Evolutionary conservation across 2,329 filamentous ascomycete genomes (phyloP).

Genomic region (Aspergillus persii): DNA sequence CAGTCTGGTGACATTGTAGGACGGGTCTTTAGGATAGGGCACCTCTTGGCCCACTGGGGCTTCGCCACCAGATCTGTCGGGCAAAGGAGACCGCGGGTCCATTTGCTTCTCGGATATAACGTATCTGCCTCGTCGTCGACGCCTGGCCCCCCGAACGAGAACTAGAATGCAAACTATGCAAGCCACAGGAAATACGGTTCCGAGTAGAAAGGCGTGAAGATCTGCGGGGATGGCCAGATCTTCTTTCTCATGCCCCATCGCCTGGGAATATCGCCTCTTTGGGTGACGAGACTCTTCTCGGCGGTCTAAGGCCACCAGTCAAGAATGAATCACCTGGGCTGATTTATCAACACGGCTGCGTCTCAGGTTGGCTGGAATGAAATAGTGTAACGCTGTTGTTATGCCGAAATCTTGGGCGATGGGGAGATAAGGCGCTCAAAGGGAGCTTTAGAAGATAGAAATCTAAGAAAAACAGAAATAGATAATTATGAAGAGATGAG

Average conservation of each 20-base stretch:
- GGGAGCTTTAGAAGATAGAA: background rate
- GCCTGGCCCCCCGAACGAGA: constrained; percentile 19
- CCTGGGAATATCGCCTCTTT: constrained; percentile 10
- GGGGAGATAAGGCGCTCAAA: background rate
- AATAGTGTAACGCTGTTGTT: background rate
- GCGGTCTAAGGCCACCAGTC: background rate
- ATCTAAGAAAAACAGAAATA: background rate
- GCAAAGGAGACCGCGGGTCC: constrained; percentile 13
- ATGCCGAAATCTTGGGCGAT: background rate
- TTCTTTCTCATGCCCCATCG: constrained; percentile 17
- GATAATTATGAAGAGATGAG: background rate
- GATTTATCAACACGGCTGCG: background rate
- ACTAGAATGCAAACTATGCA: constrained; percentile 17
- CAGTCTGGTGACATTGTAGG: constrained; percentile 7
- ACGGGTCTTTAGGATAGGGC: constrained; percentile 5
- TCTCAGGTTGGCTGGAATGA: background rate
- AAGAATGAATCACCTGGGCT: background rate
- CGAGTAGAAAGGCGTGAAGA: constrained; percentile 12
- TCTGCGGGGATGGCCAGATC: constrained; percentile 8
- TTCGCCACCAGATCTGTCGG: constrained; percentile 19
- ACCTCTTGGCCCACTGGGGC: constrained; percentile 8
- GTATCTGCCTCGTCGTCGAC: constrained; percentile 13
- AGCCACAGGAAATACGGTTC: constrained; percentile 15
- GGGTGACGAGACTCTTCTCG: constrained; percentile 1
- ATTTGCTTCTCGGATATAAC: constrained; percentile 16